These are phyloP conservation scores for Chaetomium fimeti DNA, from an alignment of 495 filamentous ascomycete species.

Conservation along the genomic window DNA sequence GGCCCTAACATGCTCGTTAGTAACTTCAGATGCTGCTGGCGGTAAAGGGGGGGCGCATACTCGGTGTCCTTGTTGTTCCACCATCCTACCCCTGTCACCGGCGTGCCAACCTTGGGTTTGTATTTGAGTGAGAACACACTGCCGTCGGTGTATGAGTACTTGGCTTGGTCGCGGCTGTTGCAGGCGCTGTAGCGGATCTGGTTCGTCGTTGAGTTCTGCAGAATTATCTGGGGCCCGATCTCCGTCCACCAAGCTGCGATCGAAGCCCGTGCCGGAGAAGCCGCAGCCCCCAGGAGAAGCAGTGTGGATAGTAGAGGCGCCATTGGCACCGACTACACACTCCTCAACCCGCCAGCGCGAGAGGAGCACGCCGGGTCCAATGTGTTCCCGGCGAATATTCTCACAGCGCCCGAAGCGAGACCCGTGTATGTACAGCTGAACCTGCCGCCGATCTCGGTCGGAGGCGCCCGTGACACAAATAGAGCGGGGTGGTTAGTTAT, in stretches of 20 bases:
- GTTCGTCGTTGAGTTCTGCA: conserved; percentile 37
- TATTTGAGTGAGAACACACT: conserved; percentile 25
- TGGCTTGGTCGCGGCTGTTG: conserved; percentile 30
- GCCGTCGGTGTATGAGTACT: conserved; percentile 32
- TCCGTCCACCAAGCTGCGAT: conserved; percentile 39
- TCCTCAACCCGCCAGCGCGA: neutral
- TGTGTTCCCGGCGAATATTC: neutral
- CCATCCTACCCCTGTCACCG: conserved; percentile 39
- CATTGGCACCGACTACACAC: conserved; percentile 6
- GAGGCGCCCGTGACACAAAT: neutral
- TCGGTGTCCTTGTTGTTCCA: conserved; percentile 23
- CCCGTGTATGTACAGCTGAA: neutral
- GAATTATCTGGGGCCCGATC: conserved; percentile 37
- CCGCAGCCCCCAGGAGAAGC: conserved; percentile 28
- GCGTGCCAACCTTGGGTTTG: conserved; percentile 36
- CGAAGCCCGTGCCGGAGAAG: conserved; percentile 27
- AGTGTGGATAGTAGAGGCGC: conserved; percentile 22
- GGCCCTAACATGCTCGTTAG: conserved; percentile 22
- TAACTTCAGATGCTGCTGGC: neutral
- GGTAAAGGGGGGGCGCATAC: conserved; percentile 19
- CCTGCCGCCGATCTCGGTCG: conserved; percentile 2
- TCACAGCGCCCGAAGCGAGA: neutral
- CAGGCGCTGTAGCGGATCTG: conserved; percentile 40
- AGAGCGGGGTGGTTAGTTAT: neutral
- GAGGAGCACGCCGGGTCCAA: neutral